Conservation (phyloP, 148 eudicot species). For the Cornus florida region DNA sequence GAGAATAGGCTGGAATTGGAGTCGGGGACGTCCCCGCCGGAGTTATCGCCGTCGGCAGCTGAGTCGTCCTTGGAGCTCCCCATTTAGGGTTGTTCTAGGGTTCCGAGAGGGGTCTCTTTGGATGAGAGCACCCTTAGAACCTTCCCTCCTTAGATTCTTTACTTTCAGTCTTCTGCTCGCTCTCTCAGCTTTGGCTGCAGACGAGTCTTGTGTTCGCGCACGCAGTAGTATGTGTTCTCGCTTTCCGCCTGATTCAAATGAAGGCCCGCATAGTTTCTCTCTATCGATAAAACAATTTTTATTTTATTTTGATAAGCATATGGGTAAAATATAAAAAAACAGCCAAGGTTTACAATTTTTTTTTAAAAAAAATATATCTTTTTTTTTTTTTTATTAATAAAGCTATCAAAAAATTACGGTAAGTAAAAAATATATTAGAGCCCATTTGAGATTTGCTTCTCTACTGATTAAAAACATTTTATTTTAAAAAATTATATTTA, state of each 20-base stretch:
- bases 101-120: background rate
- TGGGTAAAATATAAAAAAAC: too few species aligned
- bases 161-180: background rate
- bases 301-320: too few species aligned
- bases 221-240: background rate
- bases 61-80: conserved; percentile 78
- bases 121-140: background rate
- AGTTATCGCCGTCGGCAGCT: conserved; percentile 56
- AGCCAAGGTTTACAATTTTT: too few species aligned
- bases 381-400: too few species aligned
- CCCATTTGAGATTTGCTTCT: too few species aligned
- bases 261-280: too few species aligned
- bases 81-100: conserved; percentile 31
- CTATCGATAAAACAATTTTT: too few species aligned
- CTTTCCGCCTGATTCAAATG: background rate
- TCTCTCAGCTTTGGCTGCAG: background rate
- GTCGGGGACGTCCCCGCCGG: conserved; percentile 55
- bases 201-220: background rate
- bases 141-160: background rate
- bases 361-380: too few species aligned
- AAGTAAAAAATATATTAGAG: too few species aligned
- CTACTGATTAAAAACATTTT: too few species aligned
- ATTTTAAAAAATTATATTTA: too few species aligned
- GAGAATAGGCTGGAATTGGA: conserved; percentile 45
- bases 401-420: too few species aligned